Conservation (phyloP, 108 stramenopile genomes). For the Cyclotella choctawhatcheeana region DNA sequence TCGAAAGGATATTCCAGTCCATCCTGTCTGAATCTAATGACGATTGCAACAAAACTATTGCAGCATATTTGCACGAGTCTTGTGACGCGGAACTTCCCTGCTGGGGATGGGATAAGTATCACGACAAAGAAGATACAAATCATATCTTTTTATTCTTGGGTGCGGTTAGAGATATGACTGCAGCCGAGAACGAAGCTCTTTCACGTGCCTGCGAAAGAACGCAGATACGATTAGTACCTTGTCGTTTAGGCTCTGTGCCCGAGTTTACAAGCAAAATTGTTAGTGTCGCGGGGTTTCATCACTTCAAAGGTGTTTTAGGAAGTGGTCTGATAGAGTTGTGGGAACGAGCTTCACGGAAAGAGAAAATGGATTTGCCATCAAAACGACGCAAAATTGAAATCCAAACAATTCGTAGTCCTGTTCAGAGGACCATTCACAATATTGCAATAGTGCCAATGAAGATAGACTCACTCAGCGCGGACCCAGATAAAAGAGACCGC, state of each 20-base stretch:
- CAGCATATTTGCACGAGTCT: slow-evolving; percentile 73
- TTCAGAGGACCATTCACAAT: slow-evolving; percentile 49
- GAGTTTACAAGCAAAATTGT: slow-evolving; percentile 84
- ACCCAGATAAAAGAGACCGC: slow-evolving; percentile 52
- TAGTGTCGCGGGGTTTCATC: slow-evolving; percentile 69
- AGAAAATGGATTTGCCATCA: neutral
- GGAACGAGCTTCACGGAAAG: slow-evolving; percentile 12
- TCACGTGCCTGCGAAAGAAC: slow-evolving; percentile 41
- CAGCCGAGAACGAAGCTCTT: slow-evolving; percentile 55
- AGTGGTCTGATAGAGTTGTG: slow-evolving; percentile 45
- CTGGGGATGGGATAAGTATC: slow-evolving; percentile 42
- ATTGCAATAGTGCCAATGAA: slow-evolving; percentile 58
- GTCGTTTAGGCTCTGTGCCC: slow-evolving; percentile 73
- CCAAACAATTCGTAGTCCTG: neutral
- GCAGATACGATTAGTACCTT: slow-evolving; percentile 54
- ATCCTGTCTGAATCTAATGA: slow-evolving; percentile 4
- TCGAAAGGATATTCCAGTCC: slow-evolving; percentile 36
- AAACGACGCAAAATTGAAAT: slow-evolving; percentile 7
- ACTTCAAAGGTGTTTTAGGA: slow-evolving; percentile 38
- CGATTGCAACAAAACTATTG: slow-evolving; percentile 34
- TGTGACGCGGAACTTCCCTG: slow-evolving; percentile 72
- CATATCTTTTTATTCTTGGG: slow-evolving; percentile 69
- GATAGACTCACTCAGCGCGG: slow-evolving; percentile 35
- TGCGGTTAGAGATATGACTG: slow-evolving; percentile 77
- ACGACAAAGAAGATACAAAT: slow-evolving; percentile 15